Percentiles rank a stretch among this genome's conserved stretches.
These are phyloP conservation scores for Pistacia vera DNA, from an alignment of 345 rosid species.

Conservation along the genomic window DNA sequence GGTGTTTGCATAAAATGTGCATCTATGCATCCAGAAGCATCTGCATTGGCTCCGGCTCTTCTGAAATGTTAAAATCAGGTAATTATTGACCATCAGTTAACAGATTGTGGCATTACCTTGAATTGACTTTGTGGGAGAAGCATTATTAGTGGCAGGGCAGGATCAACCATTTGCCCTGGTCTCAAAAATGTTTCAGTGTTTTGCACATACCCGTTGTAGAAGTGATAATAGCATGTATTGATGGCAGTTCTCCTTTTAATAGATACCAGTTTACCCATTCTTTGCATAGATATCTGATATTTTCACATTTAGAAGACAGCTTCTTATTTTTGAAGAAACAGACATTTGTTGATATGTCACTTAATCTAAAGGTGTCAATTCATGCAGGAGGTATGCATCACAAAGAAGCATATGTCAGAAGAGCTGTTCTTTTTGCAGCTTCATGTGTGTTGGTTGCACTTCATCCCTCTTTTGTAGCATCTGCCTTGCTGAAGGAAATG, in stretches of 20 bases:
- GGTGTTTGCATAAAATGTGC: constrained; percentile 88
- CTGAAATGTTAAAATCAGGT: constrained; percentile 91
- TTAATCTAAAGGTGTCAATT: constrained; percentile 10
- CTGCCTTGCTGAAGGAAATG: constrained; percentile 76
- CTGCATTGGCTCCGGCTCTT: constrained; percentile 75
- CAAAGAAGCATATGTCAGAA: constrained; percentile 91
- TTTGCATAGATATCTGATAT: neutral
- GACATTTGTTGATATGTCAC: neutral
- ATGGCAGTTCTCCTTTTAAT: neutral
- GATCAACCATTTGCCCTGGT: neutral
- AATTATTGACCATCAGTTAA: constrained; percentile 6
- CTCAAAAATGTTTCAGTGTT: neutral
- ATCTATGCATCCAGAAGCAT: constrained; percentile 95
- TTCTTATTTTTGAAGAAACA: no score
- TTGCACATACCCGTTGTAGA: neutral
- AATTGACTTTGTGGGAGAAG: constrained; percentile 6
- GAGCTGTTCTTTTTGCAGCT: constrained; percentile 85
- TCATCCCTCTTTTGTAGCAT: constrained; percentile 81
- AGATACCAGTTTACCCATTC: neutral
- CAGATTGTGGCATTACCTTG: neutral
- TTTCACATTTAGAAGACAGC: neutral
- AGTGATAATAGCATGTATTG: neutral
- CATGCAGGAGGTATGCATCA: constrained; percentile 81
- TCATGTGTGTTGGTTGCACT: constrained; percentile 77
- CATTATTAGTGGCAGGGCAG: neutral